phyloP scores from a whole-genome alignment of 139 green algal species.

The Pleodorina starrii region DNA sequence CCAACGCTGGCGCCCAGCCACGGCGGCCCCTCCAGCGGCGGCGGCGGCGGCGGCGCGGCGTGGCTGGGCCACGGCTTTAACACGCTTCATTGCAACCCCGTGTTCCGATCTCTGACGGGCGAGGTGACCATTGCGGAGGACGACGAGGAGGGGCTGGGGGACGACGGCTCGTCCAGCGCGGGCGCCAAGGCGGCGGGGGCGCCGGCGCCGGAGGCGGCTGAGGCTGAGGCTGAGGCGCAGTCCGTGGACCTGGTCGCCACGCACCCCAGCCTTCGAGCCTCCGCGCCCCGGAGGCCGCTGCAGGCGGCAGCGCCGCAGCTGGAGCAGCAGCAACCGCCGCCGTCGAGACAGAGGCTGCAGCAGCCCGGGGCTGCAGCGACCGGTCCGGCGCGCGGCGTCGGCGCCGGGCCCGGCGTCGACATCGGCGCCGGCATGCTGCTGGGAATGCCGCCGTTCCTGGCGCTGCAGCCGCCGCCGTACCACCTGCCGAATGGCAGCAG shows the following conservation, averaged over 20 bases:
- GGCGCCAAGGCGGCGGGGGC: not conserved
- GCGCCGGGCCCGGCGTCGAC: not conserved
- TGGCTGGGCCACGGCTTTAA: constrained; percentile 11
- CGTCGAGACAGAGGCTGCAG: not conserved
- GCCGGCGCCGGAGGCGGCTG: not conserved
- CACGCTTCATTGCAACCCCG: constrained; percentile 30
- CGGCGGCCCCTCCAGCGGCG: too few species aligned
- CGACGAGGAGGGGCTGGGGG: not conserved
- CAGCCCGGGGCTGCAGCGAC: not conserved
- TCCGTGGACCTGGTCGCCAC: not conserved
- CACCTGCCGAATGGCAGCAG: not conserved
- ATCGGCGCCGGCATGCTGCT: not conserved
- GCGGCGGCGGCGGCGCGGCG: not conserved
- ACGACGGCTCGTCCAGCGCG: not conserved
- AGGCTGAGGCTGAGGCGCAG: not conserved
- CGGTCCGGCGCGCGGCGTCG: not conserved
- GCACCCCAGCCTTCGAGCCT: not conserved
- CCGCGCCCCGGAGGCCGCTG: not conserved
- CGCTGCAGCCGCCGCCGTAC: not conserved
- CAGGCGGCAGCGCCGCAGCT: not conserved
- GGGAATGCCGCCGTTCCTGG: not conserved
- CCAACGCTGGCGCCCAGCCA: not conserved
- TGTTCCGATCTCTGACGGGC: constrained; percentile 1
- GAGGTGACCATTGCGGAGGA: constrained; percentile 9
- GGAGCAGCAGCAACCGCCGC: not conserved